phyloP scores from a whole-genome alignment of 202 grass and related monocot species.

The Alloteropsis angusta region DNA sequence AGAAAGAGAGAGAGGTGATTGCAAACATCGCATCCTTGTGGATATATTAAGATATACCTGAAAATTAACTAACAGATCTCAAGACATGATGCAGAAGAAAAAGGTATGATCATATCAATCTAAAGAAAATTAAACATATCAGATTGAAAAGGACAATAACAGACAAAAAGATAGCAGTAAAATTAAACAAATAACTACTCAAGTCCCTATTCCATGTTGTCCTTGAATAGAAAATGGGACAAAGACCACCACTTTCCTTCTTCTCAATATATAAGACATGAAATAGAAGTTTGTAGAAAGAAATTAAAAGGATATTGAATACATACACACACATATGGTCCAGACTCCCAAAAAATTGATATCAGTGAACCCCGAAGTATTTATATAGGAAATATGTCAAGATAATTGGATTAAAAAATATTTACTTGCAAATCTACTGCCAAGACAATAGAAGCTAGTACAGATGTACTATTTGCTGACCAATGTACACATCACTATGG shows the following conservation, averaged over 20 bases:
- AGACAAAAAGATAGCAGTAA: neutral
- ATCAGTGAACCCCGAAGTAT: neutral
- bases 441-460: neutral
- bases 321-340: neutral
- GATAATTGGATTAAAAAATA: neutral
- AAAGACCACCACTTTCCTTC: neutral
- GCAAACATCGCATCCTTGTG: constrained; percentile 94
- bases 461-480: neutral
- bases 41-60: constrained; percentile 99
- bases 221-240: neutral
- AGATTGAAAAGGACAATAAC: neutral
- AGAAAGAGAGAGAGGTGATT: constrained; percentile 98
- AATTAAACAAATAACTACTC: neutral
- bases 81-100: constrained; percentile 15
- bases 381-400: neutral
- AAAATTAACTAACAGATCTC: constrained; percentile 25
- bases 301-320: neutral
- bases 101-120: neutral
- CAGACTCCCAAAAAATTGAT: neutral
- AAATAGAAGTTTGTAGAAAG: neutral
- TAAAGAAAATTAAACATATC: neutral
- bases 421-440: neutral
- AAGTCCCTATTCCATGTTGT: neutral
- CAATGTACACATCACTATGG: neutral
- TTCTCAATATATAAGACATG: neutral